phyloP scores from a whole-genome alignment of 1,284 basidiomycete species.

The Volvariella surrecta region DNA sequence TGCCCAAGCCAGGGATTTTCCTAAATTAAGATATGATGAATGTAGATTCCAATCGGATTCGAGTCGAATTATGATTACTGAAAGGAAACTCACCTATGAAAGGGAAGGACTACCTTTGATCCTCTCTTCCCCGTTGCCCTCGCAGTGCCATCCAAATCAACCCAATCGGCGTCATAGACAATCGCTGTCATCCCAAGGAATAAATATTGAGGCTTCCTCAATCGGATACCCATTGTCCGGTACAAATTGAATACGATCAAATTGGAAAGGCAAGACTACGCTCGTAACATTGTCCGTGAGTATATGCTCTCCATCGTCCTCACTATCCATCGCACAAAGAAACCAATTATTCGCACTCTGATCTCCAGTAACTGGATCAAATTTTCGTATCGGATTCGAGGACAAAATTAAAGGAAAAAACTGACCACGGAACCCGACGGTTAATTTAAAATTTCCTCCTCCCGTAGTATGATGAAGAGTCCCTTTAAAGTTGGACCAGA shows the following conservation, averaged over 20 bases:
- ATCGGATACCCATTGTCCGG: not conserved
- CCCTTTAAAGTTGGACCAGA: not conserved
- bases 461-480: not conserved
- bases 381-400: not conserved
- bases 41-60: no score
- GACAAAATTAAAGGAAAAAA: not conserved
- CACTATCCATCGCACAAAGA: not conserved
- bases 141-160: not conserved
- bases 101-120: not conserved
- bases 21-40: no score
- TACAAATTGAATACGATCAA: not conserved
- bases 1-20: not conserved
- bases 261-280: not conserved
- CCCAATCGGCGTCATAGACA: not conserved
- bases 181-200: not conserved
- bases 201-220: not conserved
- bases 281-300: not conserved
- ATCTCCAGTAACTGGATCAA: not conserved
- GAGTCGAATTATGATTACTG: no score
- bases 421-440: not conserved
- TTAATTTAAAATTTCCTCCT: not conserved
- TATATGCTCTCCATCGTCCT: not conserved
- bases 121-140: not conserved
- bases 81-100: not conserved
- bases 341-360: not conserved